Conservation (phyloP, 306 rosid genomes). For the Citrullus amarus region DNA sequence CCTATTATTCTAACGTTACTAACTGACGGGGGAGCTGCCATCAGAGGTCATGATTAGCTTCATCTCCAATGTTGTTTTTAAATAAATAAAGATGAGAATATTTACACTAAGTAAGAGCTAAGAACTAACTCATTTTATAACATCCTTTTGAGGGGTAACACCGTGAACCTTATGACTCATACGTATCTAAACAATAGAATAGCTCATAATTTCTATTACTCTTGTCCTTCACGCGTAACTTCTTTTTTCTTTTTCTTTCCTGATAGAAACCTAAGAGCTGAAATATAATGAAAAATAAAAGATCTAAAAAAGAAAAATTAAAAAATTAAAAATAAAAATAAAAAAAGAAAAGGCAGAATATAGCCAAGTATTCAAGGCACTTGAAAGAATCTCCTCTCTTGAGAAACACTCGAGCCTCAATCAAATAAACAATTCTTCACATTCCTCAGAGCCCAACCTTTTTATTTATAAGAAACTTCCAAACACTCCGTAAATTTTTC, state of each 20-base stretch:
- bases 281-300: background rate
- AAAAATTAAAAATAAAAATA: too few species aligned
- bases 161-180: background rate
- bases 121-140: background rate
- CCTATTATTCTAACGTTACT: conserved; percentile 67
- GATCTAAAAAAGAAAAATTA: background rate
- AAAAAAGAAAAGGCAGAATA: background rate
- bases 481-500: too few species aligned
- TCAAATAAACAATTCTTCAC: background rate
- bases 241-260: background rate
- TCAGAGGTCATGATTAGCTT: conserved; percentile 4
- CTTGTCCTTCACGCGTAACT: background rate
- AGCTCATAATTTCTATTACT: background rate
- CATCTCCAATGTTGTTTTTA: background rate
- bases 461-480: background rate
- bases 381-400: background rate
- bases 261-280: background rate
- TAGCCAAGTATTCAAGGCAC: background rate
- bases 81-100: background rate
- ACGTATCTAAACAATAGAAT: background rate
- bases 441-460: background rate
- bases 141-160: background rate
- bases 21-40: conserved; percentile 86
- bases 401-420: background rate
- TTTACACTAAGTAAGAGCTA: background rate